Percentiles rank a stretch among this genome's conserved stretches.
Evolutionary conservation across 192 early-diverging fungal species (phyloP).

Genomic region (Backusella parvicylindrica): DNA sequence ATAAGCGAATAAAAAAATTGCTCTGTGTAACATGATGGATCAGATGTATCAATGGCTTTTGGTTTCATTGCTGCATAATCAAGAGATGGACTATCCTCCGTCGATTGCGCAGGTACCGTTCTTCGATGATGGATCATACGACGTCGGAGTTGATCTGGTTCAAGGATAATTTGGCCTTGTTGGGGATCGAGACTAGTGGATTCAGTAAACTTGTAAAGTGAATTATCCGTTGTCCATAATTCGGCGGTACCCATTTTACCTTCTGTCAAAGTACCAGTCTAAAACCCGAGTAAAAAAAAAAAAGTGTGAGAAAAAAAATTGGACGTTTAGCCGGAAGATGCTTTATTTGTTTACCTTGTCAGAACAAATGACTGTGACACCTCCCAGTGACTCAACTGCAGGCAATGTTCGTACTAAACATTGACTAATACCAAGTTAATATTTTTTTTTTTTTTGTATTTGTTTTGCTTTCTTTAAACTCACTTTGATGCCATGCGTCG

Average conservation of each 20-base stretch:
- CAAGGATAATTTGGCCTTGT: slow-evolving; percentile 29
- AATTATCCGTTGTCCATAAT: slow-evolving; percentile 76
- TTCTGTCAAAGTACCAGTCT: slow-evolving; percentile 89
- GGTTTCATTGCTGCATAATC: slow-evolving; percentile 19
- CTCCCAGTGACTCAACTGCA: slow-evolving; percentile 93
- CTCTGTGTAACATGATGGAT: not conserved
- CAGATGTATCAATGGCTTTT: slow-evolving; percentile 12
- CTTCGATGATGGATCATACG: slow-evolving; percentile 34
- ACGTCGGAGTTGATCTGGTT: slow-evolving; percentile 14
- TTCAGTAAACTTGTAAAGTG: slow-evolving; percentile 61
- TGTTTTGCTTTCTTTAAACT: slow-evolving; percentile 13
- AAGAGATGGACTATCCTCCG: not conserved
- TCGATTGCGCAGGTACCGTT: slow-evolving; percentile 11
- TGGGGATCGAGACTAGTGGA: slow-evolving; percentile 49
- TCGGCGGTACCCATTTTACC: slow-evolving; percentile 93
- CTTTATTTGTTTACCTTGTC: slow-evolving; percentile 92
- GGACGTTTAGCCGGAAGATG: slow-evolving; percentile 31
- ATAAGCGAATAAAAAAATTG: slow-evolving; percentile 50
- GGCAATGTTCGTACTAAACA: slow-evolving; percentile 92
- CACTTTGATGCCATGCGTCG: slow-evolving; percentile 76
- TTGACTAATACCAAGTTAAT: slow-evolving; percentile 40
- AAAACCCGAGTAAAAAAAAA: not conserved
- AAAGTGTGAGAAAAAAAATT: not conserved
- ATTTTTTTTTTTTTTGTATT: slow-evolving; percentile 41
- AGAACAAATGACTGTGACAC: slow-evolving; percentile 95